These are phyloP conservation scores for Moringa oleifera DNA, from an alignment of 345 rosid genomes.

Conservation along the genomic window DNA sequence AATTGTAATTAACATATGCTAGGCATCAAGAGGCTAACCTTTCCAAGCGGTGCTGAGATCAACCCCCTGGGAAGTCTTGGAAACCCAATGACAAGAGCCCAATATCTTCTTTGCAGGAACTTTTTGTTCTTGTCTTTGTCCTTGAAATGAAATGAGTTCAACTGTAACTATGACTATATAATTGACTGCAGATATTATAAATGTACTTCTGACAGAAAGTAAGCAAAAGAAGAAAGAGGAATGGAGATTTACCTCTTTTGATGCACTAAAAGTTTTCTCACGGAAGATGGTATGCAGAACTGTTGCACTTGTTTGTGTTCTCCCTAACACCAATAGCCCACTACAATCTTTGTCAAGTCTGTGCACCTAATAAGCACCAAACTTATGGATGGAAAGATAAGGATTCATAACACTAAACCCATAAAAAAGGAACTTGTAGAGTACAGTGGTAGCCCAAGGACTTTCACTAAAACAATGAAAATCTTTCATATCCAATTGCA, in stretches of 20 bases:
- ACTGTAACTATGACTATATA: not conserved
- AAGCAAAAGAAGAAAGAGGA: conserved; percentile 1
- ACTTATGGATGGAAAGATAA: not conserved
- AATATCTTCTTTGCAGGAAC: conserved; percentile 58
- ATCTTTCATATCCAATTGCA: not conserved
- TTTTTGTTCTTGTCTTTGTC: conserved; percentile 38
- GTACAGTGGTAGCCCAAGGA: not conserved
- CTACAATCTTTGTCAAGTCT: conserved; percentile 92
- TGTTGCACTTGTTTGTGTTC: conserved; percentile 73
- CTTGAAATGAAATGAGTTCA: conserved; percentile 22
- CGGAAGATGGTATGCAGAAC: conserved; percentile 82
- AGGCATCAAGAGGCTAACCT: conserved; percentile 47
- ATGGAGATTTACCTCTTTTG: conserved; percentile 38
- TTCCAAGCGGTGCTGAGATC: conserved; percentile 71
- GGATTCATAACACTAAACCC: not conserved
- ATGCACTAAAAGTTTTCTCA: conserved; percentile 77
- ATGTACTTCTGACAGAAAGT: conserved; percentile 1
- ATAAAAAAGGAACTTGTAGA: not conserved
- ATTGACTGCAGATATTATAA: not conserved
- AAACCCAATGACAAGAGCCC: conserved; percentile 86
- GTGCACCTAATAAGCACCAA: conserved; percentile 55
- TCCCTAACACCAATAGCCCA: conserved; percentile 92
- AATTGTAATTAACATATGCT: not conserved
- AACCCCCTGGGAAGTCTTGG: conserved; percentile 60
- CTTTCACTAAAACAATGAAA: not conserved